phyloP scores from a whole-genome alignment of 2,329 filamentous ascomycete genomes.

The Fusarium beomiforme region DNA sequence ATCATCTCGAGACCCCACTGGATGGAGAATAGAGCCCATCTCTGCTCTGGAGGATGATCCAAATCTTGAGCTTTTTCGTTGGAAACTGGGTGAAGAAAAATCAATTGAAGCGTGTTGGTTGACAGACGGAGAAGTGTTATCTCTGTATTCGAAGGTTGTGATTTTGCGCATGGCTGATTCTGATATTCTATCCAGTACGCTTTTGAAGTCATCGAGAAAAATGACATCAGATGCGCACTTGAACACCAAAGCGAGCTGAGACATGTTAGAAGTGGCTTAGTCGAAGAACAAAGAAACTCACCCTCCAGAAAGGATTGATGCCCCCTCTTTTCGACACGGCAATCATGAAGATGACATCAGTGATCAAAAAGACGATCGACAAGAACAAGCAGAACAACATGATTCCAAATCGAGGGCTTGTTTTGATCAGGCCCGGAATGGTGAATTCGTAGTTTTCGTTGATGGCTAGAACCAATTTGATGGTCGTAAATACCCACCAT shows the following conservation, averaged over 20 bases:
- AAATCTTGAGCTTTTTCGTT: neutral
- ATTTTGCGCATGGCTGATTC: slow-evolving; percentile 31
- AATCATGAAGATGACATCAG: slow-evolving; percentile 27
- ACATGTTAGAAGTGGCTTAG: neutral
- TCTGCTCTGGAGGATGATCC: neutral
- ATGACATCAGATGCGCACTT: slow-evolving; percentile 32
- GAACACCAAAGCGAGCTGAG: slow-evolving; percentile 18
- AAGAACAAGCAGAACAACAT: slow-evolving; percentile 24
- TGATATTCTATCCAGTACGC: slow-evolving; percentile 16
- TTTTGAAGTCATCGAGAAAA: slow-evolving; percentile 27
- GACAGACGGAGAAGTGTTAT: neutral
- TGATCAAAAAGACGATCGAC: slow-evolving; percentile 12
- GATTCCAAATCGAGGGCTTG: slow-evolving; percentile 19
- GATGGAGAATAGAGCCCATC: neutral
- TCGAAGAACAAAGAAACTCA: neutral
- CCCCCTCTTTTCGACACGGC: slow-evolving; percentile 21
- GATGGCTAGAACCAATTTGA: slow-evolving; percentile 20
- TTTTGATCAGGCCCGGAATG: slow-evolving; percentile 9
- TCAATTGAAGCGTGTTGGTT: neutral
- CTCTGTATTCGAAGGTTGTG: slow-evolving; percentile 11
- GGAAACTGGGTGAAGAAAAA: neutral
- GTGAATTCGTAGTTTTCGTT: slow-evolving; percentile 31
- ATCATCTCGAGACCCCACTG: neutral
- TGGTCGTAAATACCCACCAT: slow-evolving; percentile 25
- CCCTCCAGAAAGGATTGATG: slow-evolving; percentile 27